Evolutionary conservation across 345 rosid species (phyloP).

Genomic region (Crucihimalaya himalaica): DNA sequence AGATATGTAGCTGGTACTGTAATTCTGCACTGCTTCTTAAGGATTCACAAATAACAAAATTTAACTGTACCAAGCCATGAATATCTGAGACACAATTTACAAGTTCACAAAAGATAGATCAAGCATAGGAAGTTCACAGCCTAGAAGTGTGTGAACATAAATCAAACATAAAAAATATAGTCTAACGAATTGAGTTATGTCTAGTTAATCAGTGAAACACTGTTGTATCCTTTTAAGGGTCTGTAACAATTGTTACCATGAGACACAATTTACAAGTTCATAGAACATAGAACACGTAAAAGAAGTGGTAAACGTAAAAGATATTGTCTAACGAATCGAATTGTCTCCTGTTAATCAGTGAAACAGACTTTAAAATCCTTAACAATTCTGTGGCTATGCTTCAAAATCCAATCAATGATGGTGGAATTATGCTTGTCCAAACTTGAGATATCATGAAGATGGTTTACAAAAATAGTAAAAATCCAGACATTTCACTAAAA

Average conservation of each 20-base stretch:
- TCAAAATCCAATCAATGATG: neutral
- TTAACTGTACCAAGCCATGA: neutral
- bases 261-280: conserved; percentile 2
- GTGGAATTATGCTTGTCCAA: neutral
- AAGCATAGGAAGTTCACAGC: neutral
- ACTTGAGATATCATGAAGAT: conserved; percentile 20
- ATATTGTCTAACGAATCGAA: neutral
- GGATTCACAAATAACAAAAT: neutral
- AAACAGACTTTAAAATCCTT: neutral
- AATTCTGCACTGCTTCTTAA: neutral
- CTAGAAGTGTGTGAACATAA: neutral
- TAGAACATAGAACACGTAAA: neutral
- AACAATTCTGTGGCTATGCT: too few species aligned
- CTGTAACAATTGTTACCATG: neutral
- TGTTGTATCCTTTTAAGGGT: neutral
- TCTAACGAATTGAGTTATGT: neutral
- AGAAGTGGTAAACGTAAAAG: neutral
- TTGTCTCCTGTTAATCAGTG: neutral
- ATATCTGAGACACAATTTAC: neutral
- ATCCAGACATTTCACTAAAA: neutral
- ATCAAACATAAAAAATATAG: neutral
- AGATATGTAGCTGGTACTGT: neutral
- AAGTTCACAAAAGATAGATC: neutral
- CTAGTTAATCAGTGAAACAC: neutral
- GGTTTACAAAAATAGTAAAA: neutral